Evolutionary conservation across 306 rosid genomes (phyloP), one percentile per base, ranked within the genome.

Genomic region (Rosa chinensis): DNA sequence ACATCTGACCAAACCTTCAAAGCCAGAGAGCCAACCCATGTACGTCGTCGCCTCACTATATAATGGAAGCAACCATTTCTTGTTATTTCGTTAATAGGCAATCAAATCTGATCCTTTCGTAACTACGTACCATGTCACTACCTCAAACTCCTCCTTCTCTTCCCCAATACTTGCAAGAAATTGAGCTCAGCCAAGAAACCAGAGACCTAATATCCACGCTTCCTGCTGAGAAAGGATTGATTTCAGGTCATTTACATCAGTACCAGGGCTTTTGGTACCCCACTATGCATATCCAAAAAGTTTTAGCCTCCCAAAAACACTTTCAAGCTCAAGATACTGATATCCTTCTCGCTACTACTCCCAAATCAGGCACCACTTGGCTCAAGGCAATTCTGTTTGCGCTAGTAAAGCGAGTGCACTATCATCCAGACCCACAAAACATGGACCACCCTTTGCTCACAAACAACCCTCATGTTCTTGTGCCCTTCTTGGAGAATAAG

Each of bases 341-440:
- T 70, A 43, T 88, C 39, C 13, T 88, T 82, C 87, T 85, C 1
- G 83, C 72, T 10, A 68, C 83, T 20, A 18, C 40, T 63, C 89
- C 83, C 12, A 88, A 86, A 75, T 68, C 82, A 0, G 88, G 92
- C n/a, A 80, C 88, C 56, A 88, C 85, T 7, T 88, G 92, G 89
- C 77, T 82, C 23, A 82, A 86, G 74, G 88, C 89, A 11, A 39
- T 85, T 10, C 2, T 70, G 8, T 88, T 86, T 48, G 71, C 87
- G 5, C 40, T 77, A 4, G 32, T 82, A 0, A 88, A 84, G 8
- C 77, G 89, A 8, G 17, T 49, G 3, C 78, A 4, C 8, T 52
- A 73, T 71, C 78, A 69, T 71, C 78, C 72, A 4, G 45, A 73
- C 43, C 21, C 59, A 43, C 70, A 67, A 40, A 43, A 3, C 56